Conservation (phyloP, 441 rosid species). For the Macaranga tanarius region DNA sequence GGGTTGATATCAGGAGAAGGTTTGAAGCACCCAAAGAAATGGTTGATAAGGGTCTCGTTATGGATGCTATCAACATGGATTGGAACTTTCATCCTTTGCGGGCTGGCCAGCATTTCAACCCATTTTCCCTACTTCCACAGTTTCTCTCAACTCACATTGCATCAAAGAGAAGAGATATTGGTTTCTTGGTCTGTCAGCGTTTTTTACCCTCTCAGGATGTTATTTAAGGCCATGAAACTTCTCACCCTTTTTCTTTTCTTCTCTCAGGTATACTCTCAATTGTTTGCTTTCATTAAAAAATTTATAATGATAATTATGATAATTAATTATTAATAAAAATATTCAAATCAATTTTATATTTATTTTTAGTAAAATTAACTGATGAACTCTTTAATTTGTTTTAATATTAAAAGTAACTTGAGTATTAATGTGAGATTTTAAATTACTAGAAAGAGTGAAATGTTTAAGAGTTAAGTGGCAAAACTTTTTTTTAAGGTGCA, state of each 20-base stretch:
- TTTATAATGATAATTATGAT: too few relatives aligned
- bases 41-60: conserved; percentile 46
- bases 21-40: conserved; percentile 70
- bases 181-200: conserved; percentile 56
- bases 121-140: conserved; percentile 48
- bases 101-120: conserved; percentile 43
- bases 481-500: too few relatives aligned
- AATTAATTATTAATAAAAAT: too few relatives aligned
- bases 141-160: conserved; percentile 45
- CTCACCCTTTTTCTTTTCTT: conserved; percentile 58
- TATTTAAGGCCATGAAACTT: conserved; percentile 56
- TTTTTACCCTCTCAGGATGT: conserved; percentile 46
- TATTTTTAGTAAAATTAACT: too few relatives aligned
- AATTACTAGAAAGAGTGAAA: too few relatives aligned
- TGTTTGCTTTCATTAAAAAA: too few relatives aligned
- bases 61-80: conserved; percentile 67
- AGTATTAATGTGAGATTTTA: too few relatives aligned
- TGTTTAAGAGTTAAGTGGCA: too few relatives aligned
- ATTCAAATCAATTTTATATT: too few relatives aligned
- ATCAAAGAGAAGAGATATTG: conserved; percentile 46
- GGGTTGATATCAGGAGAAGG: conserved; percentile 47
- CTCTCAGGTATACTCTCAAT: conserved; percentile 68
- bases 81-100: conserved; percentile 65
- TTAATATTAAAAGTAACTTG: too few relatives aligned
- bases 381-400: too few relatives aligned